Conservation (phyloP, 2,329 filamentous ascomycete species). For the Scedosporium minutisporum region DNA sequence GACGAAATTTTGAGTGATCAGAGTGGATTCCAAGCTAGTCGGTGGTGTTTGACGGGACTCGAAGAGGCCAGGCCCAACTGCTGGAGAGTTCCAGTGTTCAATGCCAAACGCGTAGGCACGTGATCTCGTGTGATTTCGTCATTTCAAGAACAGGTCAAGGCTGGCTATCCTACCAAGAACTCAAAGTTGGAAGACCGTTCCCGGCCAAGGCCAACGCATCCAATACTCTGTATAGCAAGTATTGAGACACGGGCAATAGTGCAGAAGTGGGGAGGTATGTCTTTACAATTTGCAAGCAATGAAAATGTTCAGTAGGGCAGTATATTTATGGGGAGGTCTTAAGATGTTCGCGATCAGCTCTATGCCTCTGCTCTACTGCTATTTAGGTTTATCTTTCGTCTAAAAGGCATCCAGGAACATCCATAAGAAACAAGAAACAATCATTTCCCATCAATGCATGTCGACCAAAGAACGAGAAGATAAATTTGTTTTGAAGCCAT, state of each 20-base stretch:
- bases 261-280: not conserved
- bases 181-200: not conserved
- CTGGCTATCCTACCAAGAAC: no score
- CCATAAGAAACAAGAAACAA: not conserved
- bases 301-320: no score
- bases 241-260: no score
- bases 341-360: not conserved
- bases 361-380: not conserved
- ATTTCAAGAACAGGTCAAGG: no score
- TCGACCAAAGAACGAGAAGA: not conserved
- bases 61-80: not conserved
- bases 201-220: no score
- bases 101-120: not conserved
- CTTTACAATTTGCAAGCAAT: not conserved
- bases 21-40: no score
- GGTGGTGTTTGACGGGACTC: no score
- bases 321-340: no score
- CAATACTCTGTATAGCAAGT: not conserved
- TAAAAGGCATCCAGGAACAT: not conserved
- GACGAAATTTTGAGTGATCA: not conserved
- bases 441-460: not conserved
- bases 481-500: not conserved
- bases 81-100: not conserved
- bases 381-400: not conserved
- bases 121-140: constrained; percentile 1